These are phyloP conservation scores for Pseudonectria buxi DNA, from an alignment of 2,329 filamentous ascomycete genomes.

Conservation along the genomic window DNA sequence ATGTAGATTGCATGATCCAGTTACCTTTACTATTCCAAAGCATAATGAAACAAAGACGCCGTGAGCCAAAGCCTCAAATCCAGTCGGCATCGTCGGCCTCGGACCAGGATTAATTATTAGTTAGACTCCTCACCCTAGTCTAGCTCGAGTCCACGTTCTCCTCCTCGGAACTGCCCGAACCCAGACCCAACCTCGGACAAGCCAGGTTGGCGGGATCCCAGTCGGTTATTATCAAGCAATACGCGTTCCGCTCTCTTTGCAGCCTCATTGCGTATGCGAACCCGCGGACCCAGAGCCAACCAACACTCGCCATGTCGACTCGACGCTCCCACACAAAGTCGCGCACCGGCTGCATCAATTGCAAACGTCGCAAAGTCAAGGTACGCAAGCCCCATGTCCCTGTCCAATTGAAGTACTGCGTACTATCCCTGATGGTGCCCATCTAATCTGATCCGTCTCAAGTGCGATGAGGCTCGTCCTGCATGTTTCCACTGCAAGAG, in stretches of 20 bases:
- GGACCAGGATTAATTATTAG: too few species aligned
- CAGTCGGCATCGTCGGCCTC: too few species aligned
- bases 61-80: too few species aligned
- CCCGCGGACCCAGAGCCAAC: constrained; percentile 12
- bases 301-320: constrained; percentile 16
- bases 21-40: too few species aligned
- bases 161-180: too few species aligned
- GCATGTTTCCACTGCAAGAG: constrained; percentile 25
- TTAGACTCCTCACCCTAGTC: too few species aligned
- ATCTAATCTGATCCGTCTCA: not conserved
- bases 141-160: too few species aligned
- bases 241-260: constrained; percentile 1
- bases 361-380: constrained; percentile 28
- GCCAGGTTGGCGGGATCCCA: too few species aligned
- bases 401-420: not conserved
- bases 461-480: constrained; percentile 24
- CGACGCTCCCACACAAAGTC: constrained; percentile 28
- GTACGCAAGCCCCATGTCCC: constrained; percentile 16
- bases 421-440: not conserved
- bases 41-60: too few species aligned
- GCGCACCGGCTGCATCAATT: constrained; percentile 25
- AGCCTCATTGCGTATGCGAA: constrained; percentile 10
- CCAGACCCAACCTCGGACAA: too few species aligned
- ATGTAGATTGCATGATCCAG: too few species aligned
- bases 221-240: constrained; percentile 2